Percentiles rank a stretch among this genome's conserved stretches.
phyloP scores from a whole-genome alignment of 2,329 filamentous ascomycete species.

The Diaporthe amygdali region DNA sequence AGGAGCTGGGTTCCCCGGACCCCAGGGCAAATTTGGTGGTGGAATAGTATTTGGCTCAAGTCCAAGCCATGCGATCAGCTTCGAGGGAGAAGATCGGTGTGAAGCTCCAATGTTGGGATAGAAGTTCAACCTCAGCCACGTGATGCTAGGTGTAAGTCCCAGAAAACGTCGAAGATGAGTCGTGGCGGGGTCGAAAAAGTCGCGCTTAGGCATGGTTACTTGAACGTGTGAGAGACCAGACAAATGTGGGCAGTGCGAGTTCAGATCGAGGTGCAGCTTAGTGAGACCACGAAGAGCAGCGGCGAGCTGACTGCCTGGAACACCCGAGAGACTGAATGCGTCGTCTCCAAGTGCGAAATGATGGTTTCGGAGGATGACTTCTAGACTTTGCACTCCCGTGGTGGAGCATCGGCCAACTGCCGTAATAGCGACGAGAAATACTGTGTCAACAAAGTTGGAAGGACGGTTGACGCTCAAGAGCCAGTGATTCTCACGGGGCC shows the following conservation, averaged over 20 bases:
- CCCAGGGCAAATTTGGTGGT: not conserved
- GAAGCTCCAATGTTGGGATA: not conserved
- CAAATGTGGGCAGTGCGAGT: not conserved
- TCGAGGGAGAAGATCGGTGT: constrained; percentile 21
- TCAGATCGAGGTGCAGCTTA: constrained; percentile 46
- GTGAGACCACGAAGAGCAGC: constrained; percentile 51
- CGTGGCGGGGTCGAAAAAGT: constrained; percentile 22
- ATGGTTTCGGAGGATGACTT: constrained; percentile 48
- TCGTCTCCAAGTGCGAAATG: constrained; percentile 39
- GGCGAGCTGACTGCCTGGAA: constrained; percentile 39
- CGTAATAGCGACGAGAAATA: constrained; percentile 48
- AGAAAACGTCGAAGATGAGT: constrained; percentile 44
- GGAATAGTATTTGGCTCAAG: constrained; percentile 19
- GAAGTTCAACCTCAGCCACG: constrained; percentile 61
- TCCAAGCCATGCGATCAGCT: constrained; percentile 47
- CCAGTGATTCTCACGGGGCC: constrained; percentile 18
- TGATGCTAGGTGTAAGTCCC: constrained; percentile 45
- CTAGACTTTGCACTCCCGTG: constrained; percentile 47
- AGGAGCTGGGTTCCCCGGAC: constrained; percentile 15
- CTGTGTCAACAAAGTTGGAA: constrained; percentile 34
- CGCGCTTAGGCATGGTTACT: not conserved
- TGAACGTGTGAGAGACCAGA: no score
- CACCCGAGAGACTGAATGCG: constrained; percentile 53
- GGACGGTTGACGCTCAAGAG: constrained; percentile 7
- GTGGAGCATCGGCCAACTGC: constrained; percentile 46